Evolutionary conservation across 176 grass and related monocot species (phyloP), one percentile per base, ranked within the genome.

Genomic region (Otatea glauca): DNA sequence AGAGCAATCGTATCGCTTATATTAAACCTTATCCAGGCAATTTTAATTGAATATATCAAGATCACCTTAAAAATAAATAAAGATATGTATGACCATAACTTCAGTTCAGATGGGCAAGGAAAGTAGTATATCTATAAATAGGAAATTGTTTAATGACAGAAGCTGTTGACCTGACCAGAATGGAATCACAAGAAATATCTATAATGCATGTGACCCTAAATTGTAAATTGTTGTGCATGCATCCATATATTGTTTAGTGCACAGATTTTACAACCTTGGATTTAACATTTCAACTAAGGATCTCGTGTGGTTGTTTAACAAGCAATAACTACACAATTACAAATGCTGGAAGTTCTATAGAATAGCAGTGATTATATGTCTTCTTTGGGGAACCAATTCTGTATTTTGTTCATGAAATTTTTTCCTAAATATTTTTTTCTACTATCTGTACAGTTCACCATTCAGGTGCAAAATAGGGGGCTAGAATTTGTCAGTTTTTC

Each of bases 151-250:
- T 6, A 49, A 13, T 16, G 67, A 37, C 5, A 79, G 37, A 13
- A 80, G 25, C 35, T 81, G 77, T 64, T 71, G 43, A 25, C 12
- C 32, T 76, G 24, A 68, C 12, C 34, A 55, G 55, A 14, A 67
- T 82, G 64, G 25, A 64, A 78, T 63, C 54, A 20, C 55, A 83
- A 65, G 51, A 85, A 43, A 50, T 47, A 65, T 76, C 0, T 59
- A 80, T 45, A 29, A 59, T 32, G 60, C 41, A 29, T 58, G 34
- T 75, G 70, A 41, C 60, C 24, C 12, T 58, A 66, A 37, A 49
- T 25, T 53, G 21, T 38, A 83, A 63, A 63, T 59, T 58, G 16
- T 16, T 59, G 11, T 13, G 18, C 51, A 23, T 56, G 49, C 72
- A 54, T 12, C 32, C 16, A 56, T 50, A 73, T 34, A 58, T 35